These are phyloP conservation scores for Pseudogymnoascus verrucosus DNA, from an alignment of 2,329 filamentous ascomycete species.

Conservation along the genomic window DNA sequence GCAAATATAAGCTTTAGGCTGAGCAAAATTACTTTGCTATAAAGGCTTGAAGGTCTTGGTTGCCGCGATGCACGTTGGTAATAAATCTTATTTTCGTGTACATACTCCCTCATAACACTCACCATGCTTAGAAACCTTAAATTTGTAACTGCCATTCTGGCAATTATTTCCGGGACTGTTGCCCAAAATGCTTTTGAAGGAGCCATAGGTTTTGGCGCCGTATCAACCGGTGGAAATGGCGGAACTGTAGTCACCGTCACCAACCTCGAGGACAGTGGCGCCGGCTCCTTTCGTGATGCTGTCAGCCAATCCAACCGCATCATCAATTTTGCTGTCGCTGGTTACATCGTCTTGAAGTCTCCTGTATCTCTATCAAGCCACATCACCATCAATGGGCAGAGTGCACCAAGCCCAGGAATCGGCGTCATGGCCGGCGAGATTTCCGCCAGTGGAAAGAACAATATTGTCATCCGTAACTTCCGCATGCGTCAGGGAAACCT, in stretches of 20 bases:
- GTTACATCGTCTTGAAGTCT: constrained; percentile 36
- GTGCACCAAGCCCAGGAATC: constrained; percentile 37
- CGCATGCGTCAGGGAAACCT: constrained; percentile 45
- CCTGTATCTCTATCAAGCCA: constrained; percentile 35
- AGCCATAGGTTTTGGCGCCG: constrained; percentile 39
- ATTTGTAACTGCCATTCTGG: background rate
- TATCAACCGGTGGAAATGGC: constrained; percentile 36
- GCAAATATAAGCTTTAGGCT: background rate
- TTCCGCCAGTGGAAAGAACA: constrained; percentile 16
- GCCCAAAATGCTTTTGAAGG: constrained; percentile 34
- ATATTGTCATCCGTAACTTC: constrained; percentile 47
- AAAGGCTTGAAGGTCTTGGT: background rate
- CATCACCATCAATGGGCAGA: constrained; percentile 39
- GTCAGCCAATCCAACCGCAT: constrained; percentile 36
- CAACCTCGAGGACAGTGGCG: constrained; percentile 37
- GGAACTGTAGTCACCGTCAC: constrained; percentile 37
- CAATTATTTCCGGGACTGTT: background rate
- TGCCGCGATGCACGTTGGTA: background rate
- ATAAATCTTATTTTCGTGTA: background rate
- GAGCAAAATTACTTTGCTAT: background rate
- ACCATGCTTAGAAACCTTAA: background rate
- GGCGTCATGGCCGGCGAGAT: constrained; percentile 28
- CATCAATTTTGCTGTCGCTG: constrained; percentile 37
- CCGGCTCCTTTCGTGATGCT: constrained; percentile 40
- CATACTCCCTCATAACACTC: background rate